Evolutionary conservation across 2,329 filamentous ascomycete genomes (phyloP).

Genomic region (Fusarium secorum): DNA sequence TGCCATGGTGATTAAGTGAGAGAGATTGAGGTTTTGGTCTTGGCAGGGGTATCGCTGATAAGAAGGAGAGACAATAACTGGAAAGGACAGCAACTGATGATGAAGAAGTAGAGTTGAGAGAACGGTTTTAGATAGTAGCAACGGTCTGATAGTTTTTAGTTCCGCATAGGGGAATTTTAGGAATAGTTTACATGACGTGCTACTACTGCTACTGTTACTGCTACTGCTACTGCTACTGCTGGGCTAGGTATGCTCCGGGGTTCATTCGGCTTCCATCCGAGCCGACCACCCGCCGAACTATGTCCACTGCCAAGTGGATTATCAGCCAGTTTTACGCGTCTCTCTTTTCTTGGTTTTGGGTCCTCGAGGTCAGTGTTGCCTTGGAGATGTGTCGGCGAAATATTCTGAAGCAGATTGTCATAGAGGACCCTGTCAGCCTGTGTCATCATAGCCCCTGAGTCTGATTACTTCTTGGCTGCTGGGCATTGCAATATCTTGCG

Average conservation of each 20-base stretch:
- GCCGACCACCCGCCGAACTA: conserved; percentile 34
- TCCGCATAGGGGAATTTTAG: conserved; percentile 10
- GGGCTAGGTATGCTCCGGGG: conserved; percentile 22
- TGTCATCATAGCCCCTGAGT: neutral
- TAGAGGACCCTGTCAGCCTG: neutral
- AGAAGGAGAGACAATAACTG: neutral
- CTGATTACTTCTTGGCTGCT: neutral
- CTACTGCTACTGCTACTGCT: conserved; percentile 3
- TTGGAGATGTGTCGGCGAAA: conserved; percentile 1
- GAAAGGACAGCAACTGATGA: neutral
- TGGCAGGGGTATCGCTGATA: conserved; percentile 7
- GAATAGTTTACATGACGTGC: conserved; percentile 37
- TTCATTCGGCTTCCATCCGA: conserved; percentile 36
- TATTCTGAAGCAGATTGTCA: neutral
- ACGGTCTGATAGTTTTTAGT: neutral
- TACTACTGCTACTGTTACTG: conserved; percentile 31
- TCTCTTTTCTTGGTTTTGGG: neutral
- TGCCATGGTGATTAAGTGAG: conserved; percentile 42
- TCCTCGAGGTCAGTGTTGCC: neutral
- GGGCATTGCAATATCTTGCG: neutral
- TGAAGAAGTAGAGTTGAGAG: neutral
- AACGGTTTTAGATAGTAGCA: neutral
- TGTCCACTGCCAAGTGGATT: conserved; percentile 24
- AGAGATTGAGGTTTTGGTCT: neutral
- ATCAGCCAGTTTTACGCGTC: conserved; percentile 21